Conservation (phyloP, 495 filamentous ascomycete genomes). For the Sporormia fimetaria region DNA sequence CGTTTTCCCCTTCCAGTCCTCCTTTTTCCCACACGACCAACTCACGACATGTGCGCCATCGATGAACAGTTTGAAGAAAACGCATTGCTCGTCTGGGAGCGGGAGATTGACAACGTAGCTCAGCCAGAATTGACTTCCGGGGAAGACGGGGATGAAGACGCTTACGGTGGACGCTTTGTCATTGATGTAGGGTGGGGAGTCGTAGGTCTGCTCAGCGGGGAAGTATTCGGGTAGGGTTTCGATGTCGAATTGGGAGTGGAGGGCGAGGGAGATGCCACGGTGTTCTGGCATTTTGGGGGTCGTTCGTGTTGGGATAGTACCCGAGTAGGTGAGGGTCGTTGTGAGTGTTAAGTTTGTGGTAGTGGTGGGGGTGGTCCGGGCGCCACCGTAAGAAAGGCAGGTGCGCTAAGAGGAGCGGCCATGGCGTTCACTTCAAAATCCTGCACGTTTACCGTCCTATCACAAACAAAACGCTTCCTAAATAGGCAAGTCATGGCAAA, state of each 20-base stretch:
- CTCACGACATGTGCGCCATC: slow-evolving; percentile 30
- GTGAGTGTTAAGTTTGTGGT: too few relatives aligned
- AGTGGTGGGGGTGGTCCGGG: too few relatives aligned
- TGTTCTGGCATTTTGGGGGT: slow-evolving; percentile 24
- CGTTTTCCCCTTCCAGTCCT: slow-evolving; percentile 34
- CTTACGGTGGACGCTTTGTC: slow-evolving; percentile 17
- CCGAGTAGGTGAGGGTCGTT: too few relatives aligned
- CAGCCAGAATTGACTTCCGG: slow-evolving; percentile 35
- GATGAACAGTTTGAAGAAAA: slow-evolving; percentile 37
- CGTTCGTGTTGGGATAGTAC: neutral
- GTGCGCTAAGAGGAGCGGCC: too few relatives aligned
- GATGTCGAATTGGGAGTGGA: slow-evolving; percentile 26
- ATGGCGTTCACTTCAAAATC: too few relatives aligned
- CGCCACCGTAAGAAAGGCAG: too few relatives aligned
- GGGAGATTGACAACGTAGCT: slow-evolving; percentile 31
- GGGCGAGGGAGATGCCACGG: slow-evolving; percentile 20
- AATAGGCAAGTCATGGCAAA: too few relatives aligned
- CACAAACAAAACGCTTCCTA: too few relatives aligned
- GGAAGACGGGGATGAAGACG: slow-evolving; percentile 30
- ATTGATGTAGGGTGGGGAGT: slow-evolving; percentile 1
- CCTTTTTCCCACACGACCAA: slow-evolving; percentile 33
- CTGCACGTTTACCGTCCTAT: too few relatives aligned
- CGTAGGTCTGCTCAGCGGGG: slow-evolving; percentile 6
- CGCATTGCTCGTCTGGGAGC: slow-evolving; percentile 28
- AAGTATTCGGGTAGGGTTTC: slow-evolving; percentile 20